Evolutionary conservation across 139 green algal genomes (phyloP), one percentile per base, ranked within the genome.

Genomic region (Deuterostichococcus epilithicus): DNA sequence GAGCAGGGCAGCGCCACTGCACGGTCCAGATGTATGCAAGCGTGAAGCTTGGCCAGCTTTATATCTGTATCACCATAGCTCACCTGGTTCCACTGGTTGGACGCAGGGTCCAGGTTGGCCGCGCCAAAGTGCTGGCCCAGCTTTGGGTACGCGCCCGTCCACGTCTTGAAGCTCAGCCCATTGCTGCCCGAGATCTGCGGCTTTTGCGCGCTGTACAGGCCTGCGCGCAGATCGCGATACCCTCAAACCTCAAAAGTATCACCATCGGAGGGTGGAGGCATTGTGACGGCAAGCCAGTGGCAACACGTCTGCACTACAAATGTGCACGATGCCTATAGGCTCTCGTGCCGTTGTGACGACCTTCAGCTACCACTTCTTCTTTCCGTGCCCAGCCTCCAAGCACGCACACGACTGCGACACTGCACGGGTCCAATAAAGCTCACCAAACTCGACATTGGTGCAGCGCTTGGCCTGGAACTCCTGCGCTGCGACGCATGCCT

Each of bases 81-180:
- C 76, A 90, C 87, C 83, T 91, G 82, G 75, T 82, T 76, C 86
- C 86, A 93, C 18, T 84, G 74, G 83, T 93, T 93, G 65, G 37
- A 68, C 1, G 63, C 52, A 1, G 89, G 89, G 83, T 93, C 88
- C 26, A 93, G 83, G 60, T 86, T 79, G 28, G 86, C 89, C 1
- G 68, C 72, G 1, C 30, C 33, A 75, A 92, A 93, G 81, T 93
- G 88, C 38, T 73, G 30, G 3, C 59, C 69, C 25, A 90, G 79
- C 1, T 70, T 70, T 2, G 82, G 68, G 81, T 93, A 93, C 3
- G 85, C 81, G 8, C 86, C 88, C 22, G 77, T 79, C 89, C 89
- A 93, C 81, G 77, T 87, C 47, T 63, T 75, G 60, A 93, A 82
- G 6, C 59, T 72, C 45, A 92, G 80, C 34, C 45, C 47, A 6